phyloP scores from a whole-genome alignment of 2,329 filamentous ascomycete genomes.

The Fonsecaea erecta region DNA sequence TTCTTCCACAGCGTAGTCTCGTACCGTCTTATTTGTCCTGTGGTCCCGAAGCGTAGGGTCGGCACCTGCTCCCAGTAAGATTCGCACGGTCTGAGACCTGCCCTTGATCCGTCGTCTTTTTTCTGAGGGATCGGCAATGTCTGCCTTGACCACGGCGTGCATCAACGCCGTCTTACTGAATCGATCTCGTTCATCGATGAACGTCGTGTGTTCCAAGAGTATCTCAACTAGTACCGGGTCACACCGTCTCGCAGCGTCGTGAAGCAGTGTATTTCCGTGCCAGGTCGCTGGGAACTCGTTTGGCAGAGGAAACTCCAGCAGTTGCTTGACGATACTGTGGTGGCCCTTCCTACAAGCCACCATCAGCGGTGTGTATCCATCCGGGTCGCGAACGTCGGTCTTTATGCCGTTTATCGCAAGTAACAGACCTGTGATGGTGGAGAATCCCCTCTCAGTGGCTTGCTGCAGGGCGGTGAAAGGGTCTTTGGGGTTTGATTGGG shows the following conservation, averaged over 20 bases:
- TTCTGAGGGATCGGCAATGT: conserved; percentile 17
- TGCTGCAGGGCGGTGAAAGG: conserved; percentile 32
- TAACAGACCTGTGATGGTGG: conserved; percentile 28
- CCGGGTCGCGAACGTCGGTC: conserved; percentile 23
- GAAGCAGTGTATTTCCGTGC: conserved; percentile 34
- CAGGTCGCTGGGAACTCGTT: conserved; percentile 29
- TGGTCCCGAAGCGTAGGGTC: conserved; percentile 25
- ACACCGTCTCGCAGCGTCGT: conserved; percentile 33
- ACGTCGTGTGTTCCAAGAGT: conserved; percentile 21
- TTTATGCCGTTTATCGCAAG: conserved; percentile 22
- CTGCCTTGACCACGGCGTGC: conserved; percentile 32
- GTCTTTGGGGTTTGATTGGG: conserved; percentile 22
- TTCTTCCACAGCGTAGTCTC: conserved; percentile 21
- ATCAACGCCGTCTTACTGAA: conserved; percentile 36
- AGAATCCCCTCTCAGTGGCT: conserved; percentile 29
- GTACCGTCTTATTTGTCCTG: conserved; percentile 12
- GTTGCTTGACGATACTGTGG: conserved; percentile 28
- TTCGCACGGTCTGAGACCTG: conserved; percentile 22
- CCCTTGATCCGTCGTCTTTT: conserved; percentile 8
- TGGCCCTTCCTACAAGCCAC: conserved; percentile 32
- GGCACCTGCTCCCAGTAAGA: conserved; percentile 26
- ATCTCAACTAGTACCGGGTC: conserved; percentile 31
- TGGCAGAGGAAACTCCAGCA: conserved; percentile 28
- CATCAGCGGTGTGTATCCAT: conserved; percentile 31
- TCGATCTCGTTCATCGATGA: conserved; percentile 29